phyloP scores from a whole-genome alignment of 2,329 filamentous ascomycete species.

The Scleromitrula shiraiana region DNA sequence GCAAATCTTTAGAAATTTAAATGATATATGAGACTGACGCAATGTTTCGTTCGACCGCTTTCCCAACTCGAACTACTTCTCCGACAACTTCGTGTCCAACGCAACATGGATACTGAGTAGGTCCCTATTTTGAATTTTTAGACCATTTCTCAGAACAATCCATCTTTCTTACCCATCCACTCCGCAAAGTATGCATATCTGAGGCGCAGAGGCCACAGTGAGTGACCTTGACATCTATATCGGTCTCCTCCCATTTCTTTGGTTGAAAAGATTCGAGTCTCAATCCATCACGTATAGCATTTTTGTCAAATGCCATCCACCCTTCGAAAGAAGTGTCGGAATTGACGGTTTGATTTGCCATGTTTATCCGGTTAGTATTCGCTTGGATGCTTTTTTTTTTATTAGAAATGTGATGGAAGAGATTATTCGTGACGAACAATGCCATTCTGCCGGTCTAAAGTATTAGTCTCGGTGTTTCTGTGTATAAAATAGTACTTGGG shows the following conservation, averaged over 20 bases:
- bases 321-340: conserved; percentile 14
- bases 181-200: conserved; percentile 24
- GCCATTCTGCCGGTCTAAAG: too few relatives aligned
- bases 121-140: conserved; percentile 20
- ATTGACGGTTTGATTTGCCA: neutral
- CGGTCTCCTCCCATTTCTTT: conserved; percentile 38
- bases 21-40: neutral
- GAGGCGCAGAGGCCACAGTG: conserved; percentile 40
- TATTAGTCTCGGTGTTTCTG: too few relatives aligned
- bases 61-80: conserved; percentile 35
- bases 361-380: neutral
- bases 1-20: neutral
- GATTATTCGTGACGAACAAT: neutral
- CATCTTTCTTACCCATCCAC: conserved; percentile 18
- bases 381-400: too few relatives aligned
- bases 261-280: conserved; percentile 30
- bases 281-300: conserved; percentile 23
- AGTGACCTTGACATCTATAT: conserved; percentile 37
- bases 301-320: conserved; percentile 26
- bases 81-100: conserved; percentile 44
- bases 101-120: conserved; percentile 32
- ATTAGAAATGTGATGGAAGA: neutral
- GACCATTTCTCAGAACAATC: neutral
- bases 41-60: conserved; percentile 21
- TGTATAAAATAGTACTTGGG: too few relatives aligned